Evolutionary conservation across 2,329 filamentous ascomycete genomes (phyloP).

Genomic region (Penicillium sp.): DNA sequence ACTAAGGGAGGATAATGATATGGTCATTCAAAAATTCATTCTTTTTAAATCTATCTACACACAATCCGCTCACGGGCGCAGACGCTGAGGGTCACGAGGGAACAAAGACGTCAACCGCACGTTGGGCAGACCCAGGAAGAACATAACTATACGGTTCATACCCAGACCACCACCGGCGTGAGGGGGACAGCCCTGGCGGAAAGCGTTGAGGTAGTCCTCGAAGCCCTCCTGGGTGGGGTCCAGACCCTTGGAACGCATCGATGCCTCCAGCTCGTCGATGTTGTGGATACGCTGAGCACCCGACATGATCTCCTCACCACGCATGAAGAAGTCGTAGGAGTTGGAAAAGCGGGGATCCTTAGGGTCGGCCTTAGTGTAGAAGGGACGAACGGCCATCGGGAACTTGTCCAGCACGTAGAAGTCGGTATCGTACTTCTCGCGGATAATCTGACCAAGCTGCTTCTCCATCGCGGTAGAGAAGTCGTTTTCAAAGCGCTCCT

Average conservation of each 20-base stretch:
- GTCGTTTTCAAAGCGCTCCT: slow-evolving; percentile 49
- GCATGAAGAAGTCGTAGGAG: slow-evolving; percentile 70
- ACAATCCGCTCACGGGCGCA: slow-evolving; percentile 34
- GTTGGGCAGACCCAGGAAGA: slow-evolving; percentile 64
- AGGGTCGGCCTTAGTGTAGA: slow-evolving; percentile 83
- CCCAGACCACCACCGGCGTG: slow-evolving; percentile 66
- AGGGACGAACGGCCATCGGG: slow-evolving; percentile 81
- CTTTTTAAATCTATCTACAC: slow-evolving; percentile 19
- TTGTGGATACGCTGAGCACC: slow-evolving; percentile 66
- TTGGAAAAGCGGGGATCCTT: slow-evolving; percentile 64
- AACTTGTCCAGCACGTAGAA: slow-evolving; percentile 98
- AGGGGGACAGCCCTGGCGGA: slow-evolving; percentile 62
- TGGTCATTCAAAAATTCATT: slow-evolving; percentile 10
- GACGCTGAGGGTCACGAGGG: slow-evolving; percentile 61
- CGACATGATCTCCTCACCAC: slow-evolving; percentile 66
- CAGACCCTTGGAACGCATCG: slow-evolving; percentile 59
- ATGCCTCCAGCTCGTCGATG: slow-evolving; percentile 55
- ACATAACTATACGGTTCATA: slow-evolving; percentile 65
- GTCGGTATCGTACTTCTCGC: slow-evolving; percentile 87
- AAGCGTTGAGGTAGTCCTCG: slow-evolving; percentile 63
- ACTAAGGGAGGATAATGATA: background rate
- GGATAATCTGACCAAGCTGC: slow-evolving; percentile 81
- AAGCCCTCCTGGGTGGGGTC: slow-evolving; percentile 60
- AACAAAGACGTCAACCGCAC: slow-evolving; percentile 62
- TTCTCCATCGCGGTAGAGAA: slow-evolving; percentile 51